Percentiles rank a stretch among this genome's conserved stretches.
Conservation (phyloP, 2,329 filamentous ascomycete genomes). For the Rugonectria rugulosa region DNA sequence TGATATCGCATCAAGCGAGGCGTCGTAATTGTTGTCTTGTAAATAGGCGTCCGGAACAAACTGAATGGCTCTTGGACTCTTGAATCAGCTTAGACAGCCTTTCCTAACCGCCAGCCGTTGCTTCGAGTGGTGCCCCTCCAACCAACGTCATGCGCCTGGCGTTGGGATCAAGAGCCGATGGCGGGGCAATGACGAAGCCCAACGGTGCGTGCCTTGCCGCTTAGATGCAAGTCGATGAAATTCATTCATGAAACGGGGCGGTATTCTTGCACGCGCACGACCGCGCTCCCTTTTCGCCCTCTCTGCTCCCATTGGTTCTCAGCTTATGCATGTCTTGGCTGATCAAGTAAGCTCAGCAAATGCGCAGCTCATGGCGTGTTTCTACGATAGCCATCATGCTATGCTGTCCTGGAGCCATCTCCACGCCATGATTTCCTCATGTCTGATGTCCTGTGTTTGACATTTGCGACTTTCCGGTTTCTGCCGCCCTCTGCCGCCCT, state of each 20-base stretch:
- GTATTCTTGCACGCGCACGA: background rate
- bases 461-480: slow-evolving; percentile 6
- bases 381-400: slow-evolving; percentile 22
- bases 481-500: slow-evolving; percentile 2
- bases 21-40: background rate
- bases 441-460: slow-evolving; percentile 11
- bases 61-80: background rate
- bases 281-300: background rate
- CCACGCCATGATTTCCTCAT: slow-evolving; percentile 19
- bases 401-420: slow-evolving; percentile 11
- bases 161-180: slow-evolving; percentile 3
- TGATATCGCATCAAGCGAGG: no score
- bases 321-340: slow-evolving; percentile 16
- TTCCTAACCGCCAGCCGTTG: slow-evolving; percentile 5
- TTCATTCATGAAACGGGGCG: background rate
- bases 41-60: background rate
- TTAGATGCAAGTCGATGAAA: background rate
- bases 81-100: slow-evolving; percentile 11
- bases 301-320: slow-evolving; percentile 2
- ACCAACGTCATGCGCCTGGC: slow-evolving; percentile 18
- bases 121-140: slow-evolving; percentile 16
- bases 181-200: slow-evolving; percentile 23
- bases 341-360: slow-evolving; percentile 7
- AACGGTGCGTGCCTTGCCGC: no score
- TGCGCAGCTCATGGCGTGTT: slow-evolving; percentile 23